Evolutionary conservation across 1,284 basidiomycete species (phyloP), one percentile per base, ranked within the genome.

Genomic region (Moesziomyces globuligerus): DNA sequence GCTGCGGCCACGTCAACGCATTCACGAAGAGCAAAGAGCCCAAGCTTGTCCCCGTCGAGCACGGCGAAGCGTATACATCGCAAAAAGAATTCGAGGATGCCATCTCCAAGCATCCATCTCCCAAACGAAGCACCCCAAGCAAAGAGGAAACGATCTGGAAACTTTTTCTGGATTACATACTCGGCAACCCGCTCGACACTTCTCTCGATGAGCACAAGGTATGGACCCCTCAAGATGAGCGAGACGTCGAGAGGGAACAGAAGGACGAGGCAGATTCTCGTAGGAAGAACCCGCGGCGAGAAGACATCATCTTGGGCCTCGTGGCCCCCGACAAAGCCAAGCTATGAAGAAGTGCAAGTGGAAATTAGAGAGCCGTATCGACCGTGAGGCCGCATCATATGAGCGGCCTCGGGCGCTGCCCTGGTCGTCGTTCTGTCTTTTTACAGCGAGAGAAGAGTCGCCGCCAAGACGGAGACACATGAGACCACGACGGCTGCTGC

Each of bases 101-200:
- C 40, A 67, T 54, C 39, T 45, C 61, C 21, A 52, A 23, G 11
- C 46, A 60, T 0, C 65, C 59, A 10, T 49, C 38, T 24, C 61
- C 62, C 21, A 26, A 47, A 28, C 53, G 54, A 40, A 50, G 28
- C 39, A 47, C 65, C 18, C 54, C 75, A 13, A 59, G 36, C 29
- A 60, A 73, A 13, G 75, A 77, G 44, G 71, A 77, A 38, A 69
- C 52, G 17, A 72, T 77, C 50, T 77, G 74, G 70, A 59, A 60
- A 23, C 55, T 77, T 17, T 72, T 71, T 42, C 53, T 69, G 37
- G 59, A 64, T 51, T 77, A 71, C 44, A 65, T 70, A 34, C 34
- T 68, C 13, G 61, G 72, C 6, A 62, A 49, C 1, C 32, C 57
- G 36, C 47, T 77, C 5, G 69, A 75, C 39, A 48, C 23, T 11